These are phyloP conservation scores for Fusarium continuum DNA, from an alignment of 2,329 filamentous ascomycete genomes.

Conservation along the genomic window DNA sequence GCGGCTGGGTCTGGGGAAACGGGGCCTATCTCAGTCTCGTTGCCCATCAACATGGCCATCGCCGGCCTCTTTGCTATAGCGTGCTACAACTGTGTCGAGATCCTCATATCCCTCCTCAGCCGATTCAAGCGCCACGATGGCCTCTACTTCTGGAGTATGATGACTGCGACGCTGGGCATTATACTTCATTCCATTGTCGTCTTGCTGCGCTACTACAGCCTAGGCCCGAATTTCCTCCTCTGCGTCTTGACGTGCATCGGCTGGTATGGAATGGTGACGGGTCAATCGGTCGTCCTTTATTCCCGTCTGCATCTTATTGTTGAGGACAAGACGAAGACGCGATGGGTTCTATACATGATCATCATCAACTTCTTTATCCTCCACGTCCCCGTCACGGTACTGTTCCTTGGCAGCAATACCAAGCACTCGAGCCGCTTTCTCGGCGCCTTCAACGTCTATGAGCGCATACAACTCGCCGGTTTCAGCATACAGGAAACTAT, in stretches of 20 bases:
- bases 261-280: conserved; percentile 37
- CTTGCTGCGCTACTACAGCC: conserved; percentile 29
- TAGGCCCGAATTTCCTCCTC: conserved; percentile 29
- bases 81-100: conserved; percentile 32
- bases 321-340: conserved; percentile 25
- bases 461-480: conserved; percentile 27
- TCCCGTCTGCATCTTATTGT: conserved; percentile 30
- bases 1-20: conserved; percentile 18
- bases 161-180: conserved; percentile 22
- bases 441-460: conserved; percentile 29
- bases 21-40: conserved; percentile 20
- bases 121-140: conserved; percentile 32
- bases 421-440: conserved; percentile 8
- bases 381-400: conserved; percentile 21
- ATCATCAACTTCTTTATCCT: conserved; percentile 31
- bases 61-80: conserved; percentile 33
- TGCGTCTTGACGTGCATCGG: conserved; percentile 31
- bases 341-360: conserved; percentile 33
- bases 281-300: conserved; percentile 32
- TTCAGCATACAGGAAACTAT: conserved; percentile 33
- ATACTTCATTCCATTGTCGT: conserved; percentile 27
- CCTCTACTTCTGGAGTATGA: conserved; percentile 34
- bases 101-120: conserved; percentile 24
- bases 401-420: conserved; percentile 31
- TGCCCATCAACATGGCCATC: conserved; percentile 31